phyloP scores from a whole-genome alignment of 1,139 yeast species.

The Lodderomyces metapsilosis region DNA sequence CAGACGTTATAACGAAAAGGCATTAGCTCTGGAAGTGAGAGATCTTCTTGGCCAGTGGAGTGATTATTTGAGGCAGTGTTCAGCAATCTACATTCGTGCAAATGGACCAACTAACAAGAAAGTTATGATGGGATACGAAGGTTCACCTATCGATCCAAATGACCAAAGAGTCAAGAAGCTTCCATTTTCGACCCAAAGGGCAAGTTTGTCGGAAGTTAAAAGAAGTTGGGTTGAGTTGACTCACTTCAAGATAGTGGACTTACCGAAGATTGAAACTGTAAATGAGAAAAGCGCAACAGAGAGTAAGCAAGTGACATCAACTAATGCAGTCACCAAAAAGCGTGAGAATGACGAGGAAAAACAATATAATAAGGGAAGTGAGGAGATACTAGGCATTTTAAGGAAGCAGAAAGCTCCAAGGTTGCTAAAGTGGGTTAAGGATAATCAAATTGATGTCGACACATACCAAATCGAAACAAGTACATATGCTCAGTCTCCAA shows the following conservation, averaged over 20 bases:
- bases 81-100: conserved; percentile 78
- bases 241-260: conserved; percentile 53
- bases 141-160: conserved; percentile 42
- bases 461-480: conserved; percentile 53
- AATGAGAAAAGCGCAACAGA: conserved; percentile 22
- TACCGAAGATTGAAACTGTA: conserved; percentile 46
- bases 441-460: conserved; percentile 52
- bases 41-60: conserved; percentile 69
- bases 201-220: conserved; percentile 79
- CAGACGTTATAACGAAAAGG: conserved; percentile 87
- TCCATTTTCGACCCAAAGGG: conserved; percentile 89
- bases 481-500: conserved; percentile 58
- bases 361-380: conserved; percentile 30
- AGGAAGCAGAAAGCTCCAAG: conserved; percentile 81
- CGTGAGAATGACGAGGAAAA: conserved; percentile 19
- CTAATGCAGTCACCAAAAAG: not conserved
- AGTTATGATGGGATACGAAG: conserved; percentile 66
- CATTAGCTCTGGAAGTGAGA: conserved; percentile 72
- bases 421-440: conserved; percentile 58
- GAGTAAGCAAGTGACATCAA: conserved; percentile 10
- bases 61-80: conserved; percentile 54
- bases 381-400: conserved; percentile 56
- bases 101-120: conserved; percentile 69
- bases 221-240: conserved; percentile 82
- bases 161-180: conserved; percentile 64